These are phyloP conservation scores for Conoideocrella luteorostrata DNA, from an alignment of 2,329 filamentous ascomycete species.

Conservation along the genomic window DNA sequence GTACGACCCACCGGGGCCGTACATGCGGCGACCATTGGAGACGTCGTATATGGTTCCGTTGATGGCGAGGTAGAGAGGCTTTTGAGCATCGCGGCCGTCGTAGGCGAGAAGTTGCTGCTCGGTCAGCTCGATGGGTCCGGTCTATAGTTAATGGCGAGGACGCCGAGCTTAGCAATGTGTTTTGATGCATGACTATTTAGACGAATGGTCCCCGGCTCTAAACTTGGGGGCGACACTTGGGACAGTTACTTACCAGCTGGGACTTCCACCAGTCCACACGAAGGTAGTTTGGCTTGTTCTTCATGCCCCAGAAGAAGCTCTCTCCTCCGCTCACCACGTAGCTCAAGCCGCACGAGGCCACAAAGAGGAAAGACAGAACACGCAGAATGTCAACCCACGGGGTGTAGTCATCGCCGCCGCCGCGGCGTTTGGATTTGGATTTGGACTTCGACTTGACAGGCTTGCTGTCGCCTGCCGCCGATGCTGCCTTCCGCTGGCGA, in stretches of 20 bases:
- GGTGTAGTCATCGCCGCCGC: conserved; percentile 53
- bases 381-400: conserved; percentile 61
- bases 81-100: conserved; percentile 67
- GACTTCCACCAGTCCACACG: conserved; percentile 50
- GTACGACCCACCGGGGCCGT: conserved; percentile 83
- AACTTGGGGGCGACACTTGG: too few species aligned
- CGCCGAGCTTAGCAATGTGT: not conserved
- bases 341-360: conserved; percentile 64
- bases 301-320: conserved; percentile 60
- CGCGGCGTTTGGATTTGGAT: conserved; percentile 14
- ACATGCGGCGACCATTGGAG: conserved; percentile 58
- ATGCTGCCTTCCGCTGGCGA: conserved; percentile 37
- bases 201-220: too few species aligned
- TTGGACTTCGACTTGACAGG: conserved; percentile 14
- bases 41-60: conserved; percentile 86
- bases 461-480: conserved; percentile 15
- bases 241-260: conserved; percentile 56
- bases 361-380: conserved; percentile 58
- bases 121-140: conserved; percentile 62
- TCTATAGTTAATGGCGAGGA: conserved; percentile 35
- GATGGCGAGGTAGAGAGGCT: conserved; percentile 85
- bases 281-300: conserved; percentile 57
- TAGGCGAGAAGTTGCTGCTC: conserved; percentile 65
- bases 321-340: conserved; percentile 70
- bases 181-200: too few species aligned